A percentile compares a stretch with the other conserved stretches of the same genome.
These are phyloP conservation scores for Pseudopyrenochaeta lycopersici DNA, from an alignment of 2,329 filamentous ascomycete genomes.

Conservation along the genomic window DNA sequence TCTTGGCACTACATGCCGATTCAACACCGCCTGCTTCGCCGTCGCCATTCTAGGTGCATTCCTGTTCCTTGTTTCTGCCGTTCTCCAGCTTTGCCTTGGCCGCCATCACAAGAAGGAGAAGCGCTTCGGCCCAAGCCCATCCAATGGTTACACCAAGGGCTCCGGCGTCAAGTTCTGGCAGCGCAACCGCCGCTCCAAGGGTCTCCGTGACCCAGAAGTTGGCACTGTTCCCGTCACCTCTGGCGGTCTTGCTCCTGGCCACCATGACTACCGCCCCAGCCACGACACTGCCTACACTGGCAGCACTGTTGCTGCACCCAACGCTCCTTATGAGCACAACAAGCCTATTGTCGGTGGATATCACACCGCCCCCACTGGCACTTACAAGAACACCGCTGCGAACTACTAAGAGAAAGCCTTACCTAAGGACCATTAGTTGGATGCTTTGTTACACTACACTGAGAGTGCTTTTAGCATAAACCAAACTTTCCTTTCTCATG, in stretches of 20 bases:
- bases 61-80: conserved; percentile 78
- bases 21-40: conserved; percentile 81
- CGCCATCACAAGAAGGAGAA: conserved; percentile 79
- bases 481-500: conserved; percentile 6
- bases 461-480: conserved; percentile 1
- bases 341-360: conserved; percentile 53
- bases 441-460: not conserved
- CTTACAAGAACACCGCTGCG: conserved; percentile 42
- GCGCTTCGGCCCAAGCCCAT: conserved; percentile 71
- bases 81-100: conserved; percentile 73
- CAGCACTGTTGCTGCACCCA: conserved; percentile 55
- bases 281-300: conserved; percentile 60
- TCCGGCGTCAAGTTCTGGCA: conserved; percentile 60
- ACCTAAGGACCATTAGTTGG: not conserved
- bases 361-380: conserved; percentile 56
- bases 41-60: conserved; percentile 79
- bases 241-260: conserved; percentile 24
- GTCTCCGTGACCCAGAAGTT: conserved; percentile 56
- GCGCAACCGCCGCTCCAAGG: conserved; percentile 48
- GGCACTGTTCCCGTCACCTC: conserved; percentile 37
- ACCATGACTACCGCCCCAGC: conserved; percentile 52
- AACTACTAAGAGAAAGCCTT: conserved; percentile 29
- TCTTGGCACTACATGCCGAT: conserved; percentile 71
- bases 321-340: conserved; percentile 45
- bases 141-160: conserved; percentile 74